Conservation (phyloP, 345 rosid genomes). For the Bruguiera sexangula region DNA sequence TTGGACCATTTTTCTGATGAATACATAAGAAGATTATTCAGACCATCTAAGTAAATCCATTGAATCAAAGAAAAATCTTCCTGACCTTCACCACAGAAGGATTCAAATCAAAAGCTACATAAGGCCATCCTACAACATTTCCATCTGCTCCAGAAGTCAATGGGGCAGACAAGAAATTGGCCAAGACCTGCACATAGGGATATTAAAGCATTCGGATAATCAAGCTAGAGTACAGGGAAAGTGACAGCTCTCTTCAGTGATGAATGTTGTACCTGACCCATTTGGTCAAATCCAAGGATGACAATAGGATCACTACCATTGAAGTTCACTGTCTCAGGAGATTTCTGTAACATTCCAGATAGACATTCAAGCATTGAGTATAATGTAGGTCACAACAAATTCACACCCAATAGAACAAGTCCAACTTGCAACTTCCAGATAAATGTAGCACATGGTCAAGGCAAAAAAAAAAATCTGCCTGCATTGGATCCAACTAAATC, state of each 20-base stretch:
- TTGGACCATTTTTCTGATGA: background rate
- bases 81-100: slow-evolving; percentile 85
- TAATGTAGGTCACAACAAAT: background rate
- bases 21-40: background rate
- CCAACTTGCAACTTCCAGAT: background rate
- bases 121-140: slow-evolving; percentile 64
- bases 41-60: background rate
- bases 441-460: background rate
- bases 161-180: slow-evolving; percentile 85
- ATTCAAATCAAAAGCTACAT: slow-evolving; percentile 86
- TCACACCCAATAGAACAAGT: background rate
- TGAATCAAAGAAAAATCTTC: background rate
- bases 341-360: slow-evolving; percentile 41
- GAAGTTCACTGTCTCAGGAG: slow-evolving; percentile 50
- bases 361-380: slow-evolving; percentile 3
- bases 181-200: slow-evolving; percentile 59
- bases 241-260: background rate
- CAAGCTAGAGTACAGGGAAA: slow-evolving; percentile 1
- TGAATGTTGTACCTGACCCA: slow-evolving; percentile 69
- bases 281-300: slow-evolving; percentile 89
- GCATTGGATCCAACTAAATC: too few species aligned
- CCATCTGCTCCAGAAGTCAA: slow-evolving; percentile 66
- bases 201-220: slow-evolving; percentile 7
- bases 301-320: slow-evolving; percentile 82
- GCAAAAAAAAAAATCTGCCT: background rate